Conservation (phyloP, 257 asterid genomes). For the Paulownia fortunei region DNA sequence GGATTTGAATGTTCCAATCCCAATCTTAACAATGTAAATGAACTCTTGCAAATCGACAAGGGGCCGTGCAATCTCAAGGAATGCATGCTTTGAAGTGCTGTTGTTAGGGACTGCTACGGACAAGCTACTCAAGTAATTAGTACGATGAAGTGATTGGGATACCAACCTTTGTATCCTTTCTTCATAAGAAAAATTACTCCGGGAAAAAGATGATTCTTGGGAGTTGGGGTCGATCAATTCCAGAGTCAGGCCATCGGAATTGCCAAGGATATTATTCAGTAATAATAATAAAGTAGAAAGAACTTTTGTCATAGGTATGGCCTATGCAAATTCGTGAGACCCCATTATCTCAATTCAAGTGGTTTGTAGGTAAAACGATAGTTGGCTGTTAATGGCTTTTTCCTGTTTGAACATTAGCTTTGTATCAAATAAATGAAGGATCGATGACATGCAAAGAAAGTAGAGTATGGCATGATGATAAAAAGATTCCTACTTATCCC, state of each 20-base stretch:
- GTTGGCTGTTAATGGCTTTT: not conserved
- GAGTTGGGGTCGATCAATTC: not conserved
- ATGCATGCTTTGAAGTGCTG: not conserved
- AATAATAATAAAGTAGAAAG: not conserved
- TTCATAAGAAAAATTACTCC: not conserved
- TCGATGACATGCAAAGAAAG: not conserved
- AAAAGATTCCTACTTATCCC: not conserved
- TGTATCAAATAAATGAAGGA: not conserved
- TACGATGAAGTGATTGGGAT: not conserved
- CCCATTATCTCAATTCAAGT: not conserved
- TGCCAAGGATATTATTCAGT: not conserved
- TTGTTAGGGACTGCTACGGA: not conserved
- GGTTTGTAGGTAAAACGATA: not conserved
- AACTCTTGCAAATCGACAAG: not conserved
- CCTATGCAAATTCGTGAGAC: not conserved
- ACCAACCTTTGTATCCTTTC: slow-evolving; percentile 5
- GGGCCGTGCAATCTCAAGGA: not conserved
- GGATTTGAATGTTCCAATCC: slow-evolving; percentile 28
- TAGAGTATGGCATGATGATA: not conserved
- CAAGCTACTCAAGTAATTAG: not conserved
- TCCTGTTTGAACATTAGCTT: not conserved
- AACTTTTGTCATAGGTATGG: not conserved
- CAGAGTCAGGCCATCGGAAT: not conserved
- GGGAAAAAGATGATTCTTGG: not conserved
- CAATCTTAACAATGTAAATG: slow-evolving; percentile 8